Evolutionary conservation across 345 rosid species (phyloP).

Genomic region (Arabis hirsuta): DNA sequence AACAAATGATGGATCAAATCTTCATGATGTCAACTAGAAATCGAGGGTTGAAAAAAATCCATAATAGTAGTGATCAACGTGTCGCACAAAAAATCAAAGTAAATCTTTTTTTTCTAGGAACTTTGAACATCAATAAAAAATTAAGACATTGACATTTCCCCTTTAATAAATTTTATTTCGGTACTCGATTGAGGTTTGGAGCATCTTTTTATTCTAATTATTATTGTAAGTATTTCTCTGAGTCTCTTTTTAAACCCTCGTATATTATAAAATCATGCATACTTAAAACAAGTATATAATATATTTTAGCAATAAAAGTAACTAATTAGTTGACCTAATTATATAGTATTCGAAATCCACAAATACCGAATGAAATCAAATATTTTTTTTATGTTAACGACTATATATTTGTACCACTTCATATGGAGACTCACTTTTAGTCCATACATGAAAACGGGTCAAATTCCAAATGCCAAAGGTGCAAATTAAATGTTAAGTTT

Average conservation of each 20-base stretch:
- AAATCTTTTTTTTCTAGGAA: conserved; percentile 17
- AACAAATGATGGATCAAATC: conserved; percentile 46
- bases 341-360: background rate
- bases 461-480: background rate
- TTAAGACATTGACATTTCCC: conserved; percentile 29
- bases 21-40: conserved; percentile 45
- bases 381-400: background rate
- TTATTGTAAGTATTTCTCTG: background rate
- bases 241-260: background rate
- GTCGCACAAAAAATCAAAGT: conserved; percentile 27
- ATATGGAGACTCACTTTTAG: background rate
- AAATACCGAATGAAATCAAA: background rate
- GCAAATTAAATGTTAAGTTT: background rate
- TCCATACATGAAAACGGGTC: background rate
- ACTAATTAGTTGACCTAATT: conserved; percentile 29
- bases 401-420: background rate
- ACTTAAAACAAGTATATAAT: background rate
- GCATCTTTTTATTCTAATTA: conserved; percentile 6
- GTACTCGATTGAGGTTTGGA: conserved; percentile 10
- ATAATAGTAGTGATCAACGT: conserved; percentile 34
- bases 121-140: conserved; percentile 21
- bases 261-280: background rate
- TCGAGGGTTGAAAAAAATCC: conserved; percentile 31
- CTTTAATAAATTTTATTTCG: conserved; percentile 18
- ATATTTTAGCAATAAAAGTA: conserved; percentile 1